Base-by-base conservation (phyloP, 257 asterid species). In the Solanum paucissectum region DNA sequence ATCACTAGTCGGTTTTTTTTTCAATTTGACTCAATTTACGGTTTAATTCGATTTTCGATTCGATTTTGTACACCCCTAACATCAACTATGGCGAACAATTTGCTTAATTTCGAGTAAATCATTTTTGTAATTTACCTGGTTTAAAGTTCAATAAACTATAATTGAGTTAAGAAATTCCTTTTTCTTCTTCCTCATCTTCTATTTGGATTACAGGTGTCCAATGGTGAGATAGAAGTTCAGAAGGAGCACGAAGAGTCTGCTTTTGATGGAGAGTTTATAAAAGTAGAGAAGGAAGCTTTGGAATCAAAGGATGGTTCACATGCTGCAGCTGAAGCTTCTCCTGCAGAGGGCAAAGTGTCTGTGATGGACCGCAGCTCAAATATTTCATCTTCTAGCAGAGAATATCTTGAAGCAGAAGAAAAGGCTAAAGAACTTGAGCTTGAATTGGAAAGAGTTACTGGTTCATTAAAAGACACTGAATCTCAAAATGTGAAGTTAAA, bases 221-320 rank as follows among this genome's bases (percentile, higher is more conserved):
- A 71, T 25, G 75, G 66, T 79, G 91, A 88, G 88, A 87, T 75
- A 38, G 94, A 88, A 89, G 92, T 42, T 33, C 91, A 90, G 89
- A 94, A 93, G 77, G 94, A 94, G 29, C 96, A 93, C 21, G 94
- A 94, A n/a, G 98, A 94, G 66, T 83, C 92, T 16, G 76, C 85
- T 68, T 87, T 94, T 25, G 98, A 97, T 40, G 98, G 98, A 12
- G 99, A 93, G 83, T 95, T 97, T 92, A 92, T 97, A 2, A 97
- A 95, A 92, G 98, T 97, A 36, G 99, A 95, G 91, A 97, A 91
- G 88, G 97, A 95, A 87, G 68, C 92, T 1, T n/a, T 90, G 25
- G 93, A 88, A 40, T 87, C 75, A 20, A 94, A 91, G 90, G 91
- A 89, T 69, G 93, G 86, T 69, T 88, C 93, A 71, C 84, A 42